Evolutionary conservation across 257 asterid species (phyloP).

Genomic region (Thymus mandschuricus): DNA sequence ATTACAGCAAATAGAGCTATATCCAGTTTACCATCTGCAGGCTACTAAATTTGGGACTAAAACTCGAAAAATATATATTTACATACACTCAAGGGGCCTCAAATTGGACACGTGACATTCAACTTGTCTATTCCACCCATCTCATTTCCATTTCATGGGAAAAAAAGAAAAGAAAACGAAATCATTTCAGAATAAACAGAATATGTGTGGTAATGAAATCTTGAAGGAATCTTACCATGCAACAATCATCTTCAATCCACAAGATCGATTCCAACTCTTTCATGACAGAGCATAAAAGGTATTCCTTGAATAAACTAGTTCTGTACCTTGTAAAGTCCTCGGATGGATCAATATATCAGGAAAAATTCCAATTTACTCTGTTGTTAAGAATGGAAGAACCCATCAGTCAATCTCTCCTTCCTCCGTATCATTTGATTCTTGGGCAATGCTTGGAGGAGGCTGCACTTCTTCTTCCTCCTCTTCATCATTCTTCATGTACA

Average conservation of each 20-base stretch:
- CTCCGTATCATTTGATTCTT: conserved; percentile 46
- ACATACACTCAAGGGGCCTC: conserved; percentile 1
- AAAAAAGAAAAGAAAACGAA: neutral
- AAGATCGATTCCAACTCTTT: neutral
- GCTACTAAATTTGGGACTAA: too few relatives aligned
- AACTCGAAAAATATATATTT: neutral
- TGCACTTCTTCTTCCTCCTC: conserved; percentile 72
- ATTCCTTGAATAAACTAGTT: conserved; percentile 10
- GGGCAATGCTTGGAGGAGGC: conserved; percentile 37
- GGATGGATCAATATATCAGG: conserved; percentile 12
- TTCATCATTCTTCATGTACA: conserved; percentile 71
- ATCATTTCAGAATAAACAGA: conserved; percentile 23
- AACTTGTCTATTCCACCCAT: neutral
- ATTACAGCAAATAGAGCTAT: neutral
- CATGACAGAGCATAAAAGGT: neutral
- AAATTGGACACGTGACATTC: neutral
- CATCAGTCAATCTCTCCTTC: conserved; percentile 56
- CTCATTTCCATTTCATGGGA: neutral
- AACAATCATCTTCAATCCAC: conserved; percentile 26
- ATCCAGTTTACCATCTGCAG: too few relatives aligned
- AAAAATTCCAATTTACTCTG: conserved; percentile 1
- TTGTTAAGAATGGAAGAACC: neutral
- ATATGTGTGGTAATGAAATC: conserved; percentile 10
- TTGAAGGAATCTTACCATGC: conserved; percentile 27
- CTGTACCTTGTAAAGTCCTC: conserved; percentile 9